These are phyloP conservation scores for Elasticomyces elasticus DNA, from an alignment of 495 filamentous ascomycete species.

Conservation along the genomic window DNA sequence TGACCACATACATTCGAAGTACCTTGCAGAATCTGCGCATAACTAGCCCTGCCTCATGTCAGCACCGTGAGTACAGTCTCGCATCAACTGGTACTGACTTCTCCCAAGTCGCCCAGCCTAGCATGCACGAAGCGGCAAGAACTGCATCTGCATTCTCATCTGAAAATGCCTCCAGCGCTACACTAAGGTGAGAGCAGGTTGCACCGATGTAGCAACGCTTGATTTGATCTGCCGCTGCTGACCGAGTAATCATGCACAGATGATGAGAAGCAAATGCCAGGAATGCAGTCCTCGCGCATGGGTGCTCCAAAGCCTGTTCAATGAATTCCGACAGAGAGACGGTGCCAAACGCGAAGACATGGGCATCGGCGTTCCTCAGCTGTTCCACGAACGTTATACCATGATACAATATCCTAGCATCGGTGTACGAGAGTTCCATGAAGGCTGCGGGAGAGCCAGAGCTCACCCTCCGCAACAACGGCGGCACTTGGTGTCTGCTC, in stretches of 20 bases:
- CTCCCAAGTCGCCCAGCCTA: no score
- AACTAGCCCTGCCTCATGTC: no score
- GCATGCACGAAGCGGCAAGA: no score
- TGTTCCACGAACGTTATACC: neutral
- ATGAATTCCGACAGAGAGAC: neutral
- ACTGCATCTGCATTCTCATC: no score
- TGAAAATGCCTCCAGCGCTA: no score
- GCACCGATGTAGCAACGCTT: neutral
- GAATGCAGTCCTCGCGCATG: neutral
- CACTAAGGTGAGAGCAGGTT: no score
- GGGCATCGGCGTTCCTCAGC: neutral
- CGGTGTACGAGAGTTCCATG: neutral
- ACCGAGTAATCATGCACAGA: neutral
- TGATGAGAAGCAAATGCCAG: neutral
- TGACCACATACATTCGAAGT: no score
- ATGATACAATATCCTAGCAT: neutral
- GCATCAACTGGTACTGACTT: no score
- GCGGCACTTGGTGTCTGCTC: neutral
- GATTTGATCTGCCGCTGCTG: neutral
- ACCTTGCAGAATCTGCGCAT: no score
- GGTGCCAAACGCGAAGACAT: neutral
- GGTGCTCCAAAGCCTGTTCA: neutral
- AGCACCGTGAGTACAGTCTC: no score
- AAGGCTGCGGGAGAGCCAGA: neutral
- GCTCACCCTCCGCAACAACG: neutral